phyloP scores from a whole-genome alignment of 1,139 yeast species.

The Pneumocystis canis region DNA sequence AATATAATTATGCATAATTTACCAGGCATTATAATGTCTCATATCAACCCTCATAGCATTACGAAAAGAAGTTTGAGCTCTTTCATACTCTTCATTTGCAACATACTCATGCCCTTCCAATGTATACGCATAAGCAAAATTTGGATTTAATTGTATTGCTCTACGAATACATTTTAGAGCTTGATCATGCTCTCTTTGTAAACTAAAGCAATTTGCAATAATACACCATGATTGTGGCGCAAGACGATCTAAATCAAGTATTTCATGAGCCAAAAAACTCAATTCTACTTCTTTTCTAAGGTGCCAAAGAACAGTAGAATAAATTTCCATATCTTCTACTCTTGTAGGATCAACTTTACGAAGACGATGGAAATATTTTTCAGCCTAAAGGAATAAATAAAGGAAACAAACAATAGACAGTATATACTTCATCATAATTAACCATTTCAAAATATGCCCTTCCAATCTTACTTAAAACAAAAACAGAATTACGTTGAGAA shows the following conservation, averaged over 20 bases:
- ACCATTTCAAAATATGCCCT: constrained; percentile 75
- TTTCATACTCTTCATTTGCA: constrained; percentile 77
- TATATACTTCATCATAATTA: constrained; percentile 47
- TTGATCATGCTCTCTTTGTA: constrained; percentile 74
- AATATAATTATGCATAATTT: not conserved
- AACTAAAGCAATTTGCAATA: constrained; percentile 75
- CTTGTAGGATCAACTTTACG: constrained; percentile 66
- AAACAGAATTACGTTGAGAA: constrained; percentile 58
- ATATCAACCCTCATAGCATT: constrained; percentile 62
- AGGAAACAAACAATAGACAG: not conserved
- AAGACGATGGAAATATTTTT: constrained; percentile 44
- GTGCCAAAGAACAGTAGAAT: constrained; percentile 88
- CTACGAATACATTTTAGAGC: constrained; percentile 78
- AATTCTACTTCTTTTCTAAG: constrained; percentile 68
- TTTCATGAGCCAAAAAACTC: constrained; percentile 67
- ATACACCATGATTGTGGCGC: constrained; percentile 86
- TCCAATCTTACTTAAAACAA: constrained; percentile 73
- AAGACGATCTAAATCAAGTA: constrained; percentile 48
- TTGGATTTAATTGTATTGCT: constrained; percentile 56
- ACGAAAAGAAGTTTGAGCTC: constrained; percentile 74
- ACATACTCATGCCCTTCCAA: constrained; percentile 87
- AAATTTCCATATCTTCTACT: constrained; percentile 77
- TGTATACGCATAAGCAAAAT: constrained; percentile 78
- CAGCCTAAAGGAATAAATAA: constrained; percentile 28
- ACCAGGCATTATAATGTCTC: constrained; percentile 79